phyloP scores from a whole-genome alignment of 768 basidiomycete species.

The Agaricus subrufescens region DNA sequence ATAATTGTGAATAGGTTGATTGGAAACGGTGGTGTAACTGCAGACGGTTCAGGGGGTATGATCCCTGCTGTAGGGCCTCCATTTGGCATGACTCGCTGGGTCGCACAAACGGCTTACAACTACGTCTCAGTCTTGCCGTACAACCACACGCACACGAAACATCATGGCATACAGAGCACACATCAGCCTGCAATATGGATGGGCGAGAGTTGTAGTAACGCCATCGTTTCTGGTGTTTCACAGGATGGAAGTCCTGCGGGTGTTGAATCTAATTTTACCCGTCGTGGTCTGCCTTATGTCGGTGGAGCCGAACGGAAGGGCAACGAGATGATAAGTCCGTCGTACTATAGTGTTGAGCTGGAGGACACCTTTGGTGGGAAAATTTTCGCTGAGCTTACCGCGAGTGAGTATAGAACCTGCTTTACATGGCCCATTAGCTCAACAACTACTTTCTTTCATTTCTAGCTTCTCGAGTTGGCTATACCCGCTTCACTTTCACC shows the following conservation, averaged over 20 bases:
- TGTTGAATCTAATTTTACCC: neutral
- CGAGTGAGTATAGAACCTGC: constrained; percentile 38
- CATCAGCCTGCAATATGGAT: constrained; percentile 89
- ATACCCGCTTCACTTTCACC: constrained; percentile 66
- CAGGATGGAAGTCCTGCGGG: neutral
- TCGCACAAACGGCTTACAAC: constrained; percentile 71
- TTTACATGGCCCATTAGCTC: neutral
- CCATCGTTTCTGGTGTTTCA: constrained; percentile 52
- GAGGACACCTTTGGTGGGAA: constrained; percentile 46
- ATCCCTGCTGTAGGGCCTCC: constrained; percentile 72
- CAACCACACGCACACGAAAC: constrained; percentile 46
- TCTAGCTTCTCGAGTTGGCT: constrained; percentile 68
- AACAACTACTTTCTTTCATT: neutral
- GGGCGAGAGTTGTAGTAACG: constrained; percentile 67
- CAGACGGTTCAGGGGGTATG: constrained; percentile 71
- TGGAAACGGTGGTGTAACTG: constrained; percentile 66
- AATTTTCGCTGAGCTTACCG: constrained; percentile 54
- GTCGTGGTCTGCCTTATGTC: constrained; percentile 20
- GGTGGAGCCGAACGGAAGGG: constrained; percentile 54
- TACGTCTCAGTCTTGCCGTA: constrained; percentile 70
- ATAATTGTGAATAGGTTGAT: constrained; percentile 36
- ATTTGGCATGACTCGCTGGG: constrained; percentile 84
- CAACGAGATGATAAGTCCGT: constrained; percentile 44
- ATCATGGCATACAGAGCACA: constrained; percentile 67
- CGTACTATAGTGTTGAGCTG: constrained; percentile 54